Base-by-base conservation (phyloP, 202 grass and related monocot genomes). In the Dendrocalamus latiflorus region DNA sequence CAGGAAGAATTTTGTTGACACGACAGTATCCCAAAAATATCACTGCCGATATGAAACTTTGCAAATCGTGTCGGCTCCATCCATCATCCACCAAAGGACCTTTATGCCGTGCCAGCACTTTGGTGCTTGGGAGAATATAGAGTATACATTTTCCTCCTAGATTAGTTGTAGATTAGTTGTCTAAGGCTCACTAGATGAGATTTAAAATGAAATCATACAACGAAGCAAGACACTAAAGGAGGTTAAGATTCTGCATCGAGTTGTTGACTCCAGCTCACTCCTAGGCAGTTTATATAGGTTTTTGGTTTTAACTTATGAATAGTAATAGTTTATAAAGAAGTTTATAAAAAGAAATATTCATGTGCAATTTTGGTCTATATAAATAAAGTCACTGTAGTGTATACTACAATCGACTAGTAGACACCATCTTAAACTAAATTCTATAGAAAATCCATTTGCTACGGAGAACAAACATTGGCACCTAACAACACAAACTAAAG, bases 221-320 rank as follows among this genome's bases (percentile, higher is more conserved):
- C 7, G 24, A 30, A 86, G 68, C 36, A 45, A 18, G 68, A 65
- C 54, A 70, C 30, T 63, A 26, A 65, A 79, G 62, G 57, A 55
- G 36, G 47, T 65, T 85, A 73, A 79, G 75, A 86, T 80, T 86
- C 68, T 63, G 69, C 76, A 6, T 73, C 25, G 66, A 80, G 84
- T 66, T 9, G 84, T 79, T 86, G 83, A 65, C 47, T 65, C 75
- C 83, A 85, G 66, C 75, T 79, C 55, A 85, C 8, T n/a, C n/a
- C n/a, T n/a, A n/a, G n/a, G n/a, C n/a, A n/a, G n/a, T n/a, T n/a
- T n/a, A n/a, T n/a, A n/a, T n/a, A n/a, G n/a, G n/a, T n/a, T n/a
- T n/a, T n/a, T n/a, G n/a, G n/a, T n/a, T n/a, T n/a, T n/a, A n/a
- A n/a, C n/a, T n/a, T n/a, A n/a, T n/a, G n/a, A n/a, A n/a, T n/a